Conservation (phyloP, 495 filamentous ascomycete species). For the Saxophila tyrrhenica region DNA sequence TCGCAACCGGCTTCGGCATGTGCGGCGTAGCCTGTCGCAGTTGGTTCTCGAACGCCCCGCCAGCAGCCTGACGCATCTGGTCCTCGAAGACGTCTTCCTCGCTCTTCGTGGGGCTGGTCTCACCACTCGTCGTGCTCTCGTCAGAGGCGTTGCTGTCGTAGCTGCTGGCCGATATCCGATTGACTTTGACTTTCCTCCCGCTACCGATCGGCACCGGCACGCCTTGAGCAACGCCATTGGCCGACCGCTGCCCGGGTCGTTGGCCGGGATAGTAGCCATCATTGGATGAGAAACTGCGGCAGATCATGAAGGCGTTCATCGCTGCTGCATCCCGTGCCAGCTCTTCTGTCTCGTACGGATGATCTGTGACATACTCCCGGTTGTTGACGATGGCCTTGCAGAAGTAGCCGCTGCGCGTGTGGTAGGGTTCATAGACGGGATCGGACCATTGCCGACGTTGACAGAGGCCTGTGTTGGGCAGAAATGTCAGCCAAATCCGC, state of each 20-base stretch:
- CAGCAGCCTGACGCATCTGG: conserved; percentile 18
- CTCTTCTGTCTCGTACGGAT: conserved; percentile 64
- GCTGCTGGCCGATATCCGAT: conserved; percentile 37
- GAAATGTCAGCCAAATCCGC: conserved; percentile 30
- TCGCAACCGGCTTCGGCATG: conserved; percentile 3
- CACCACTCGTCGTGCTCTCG: conserved; percentile 36
- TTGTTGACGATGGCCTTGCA: conserved; percentile 95
- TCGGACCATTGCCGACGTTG: conserved; percentile 91
- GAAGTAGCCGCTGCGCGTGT: conserved; percentile 58
- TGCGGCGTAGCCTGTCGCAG: conserved; percentile 16
- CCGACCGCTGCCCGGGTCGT: conserved; percentile 57
- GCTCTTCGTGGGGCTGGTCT: conserved; percentile 45
- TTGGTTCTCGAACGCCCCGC: conserved; percentile 26
- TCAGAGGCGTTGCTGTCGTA: conserved; percentile 7
- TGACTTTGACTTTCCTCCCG: conserved; percentile 37
- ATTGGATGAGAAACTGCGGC: conserved; percentile 96
- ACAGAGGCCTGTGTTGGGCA: conserved; percentile 68
- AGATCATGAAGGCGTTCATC: conserved; percentile 95
- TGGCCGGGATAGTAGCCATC: conserved; percentile 73
- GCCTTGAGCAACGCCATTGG: conserved; percentile 73
- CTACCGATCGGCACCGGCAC: conserved; percentile 64
- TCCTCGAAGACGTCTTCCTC: conserved; percentile 30
- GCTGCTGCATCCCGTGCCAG: conserved; percentile 90
- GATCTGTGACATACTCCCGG: conserved; percentile 87
- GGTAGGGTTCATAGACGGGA: conserved; percentile 77